Evolutionary conservation across 306 rosid species (phyloP), one percentile per base, ranked within the genome.

Genomic region (Castanea mollissima): DNA sequence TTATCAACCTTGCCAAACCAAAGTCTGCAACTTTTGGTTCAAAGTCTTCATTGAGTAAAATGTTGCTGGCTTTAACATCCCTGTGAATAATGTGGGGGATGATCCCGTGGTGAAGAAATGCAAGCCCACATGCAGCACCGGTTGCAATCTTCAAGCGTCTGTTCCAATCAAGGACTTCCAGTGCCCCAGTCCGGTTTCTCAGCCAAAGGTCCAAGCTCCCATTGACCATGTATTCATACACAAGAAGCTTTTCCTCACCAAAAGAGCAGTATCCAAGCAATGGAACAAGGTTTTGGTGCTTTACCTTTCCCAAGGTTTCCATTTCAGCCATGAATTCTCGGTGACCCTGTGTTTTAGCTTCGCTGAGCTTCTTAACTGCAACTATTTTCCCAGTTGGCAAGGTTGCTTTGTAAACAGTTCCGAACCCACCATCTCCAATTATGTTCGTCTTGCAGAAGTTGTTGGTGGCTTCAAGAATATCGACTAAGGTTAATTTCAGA

Each of bases 371-470:
- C 91, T 96, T 96, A 44, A 96, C 94, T 11, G 99, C 99, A 44
- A 91, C 99, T 23, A 73, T 83, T 80, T 90, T 96, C 49, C 93
- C 98, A 75, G 82, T 75, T 18, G 94, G 90, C 72, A 96, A 55
- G n/a, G 93, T 91, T 71, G 99, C 99, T 80, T 87, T 93, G 88
- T 93, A 96, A 51, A 96, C 99, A 0, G 99, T 96, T 74, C 99
- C 99, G 6, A 96, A 96, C 55, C 99, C 99, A 73, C 99, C 99
- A 49, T 96, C 99, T 80, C 99, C 99, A 67, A 96, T 96, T 55
- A 96, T 88, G 84, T 96, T 96, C 19, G 94, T 80, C 89, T 90
- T 96, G 96, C 97, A 90, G 90, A 96, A 96, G 83, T 96, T 96
- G 85, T 92, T 89, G 64, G 99, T 96, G 34, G 99, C 99, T 82